Evolutionary conservation across 768 basidiomycete species (phyloP), one percentile per base, ranked within the genome.

Genomic region (Trametes cinnabarina): DNA sequence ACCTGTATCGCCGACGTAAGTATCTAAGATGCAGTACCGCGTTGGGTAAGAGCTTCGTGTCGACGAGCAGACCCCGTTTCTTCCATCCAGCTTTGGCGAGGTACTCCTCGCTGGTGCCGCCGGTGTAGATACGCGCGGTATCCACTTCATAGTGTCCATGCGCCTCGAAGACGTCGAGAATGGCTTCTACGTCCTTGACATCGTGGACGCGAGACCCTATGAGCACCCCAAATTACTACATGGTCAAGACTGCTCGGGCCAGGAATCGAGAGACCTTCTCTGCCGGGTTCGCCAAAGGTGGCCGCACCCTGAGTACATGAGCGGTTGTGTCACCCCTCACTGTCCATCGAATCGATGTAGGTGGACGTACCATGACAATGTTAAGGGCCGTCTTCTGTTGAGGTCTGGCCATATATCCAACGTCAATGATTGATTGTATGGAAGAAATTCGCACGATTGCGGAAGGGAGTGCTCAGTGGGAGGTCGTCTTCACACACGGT

Each of bases 101-200:
- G 61, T 67, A 68, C 53, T 74, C 65, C 60, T 74, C 73, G 43
- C 63, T 67, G 5, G 74, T 74, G 3, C 73, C 71, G 0, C 63
- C 65, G 6, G 54, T 42, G 56, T 72, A 73, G 15, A 51, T 20
- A 11, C 67, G 62, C 3, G 65, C 63, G 43, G 69, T 67, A 53
- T 74, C 73, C 43, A 79, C 71, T 73, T 84, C 83, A 34, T 70
- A 73, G 68, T 87, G 85, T 0, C 86, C 85, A 63, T 82, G 81
- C 4, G 71, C 67, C 34, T 75, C 72, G 66, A 86, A 83, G 22
- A 75, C 71, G 60, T 85, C 82, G 53, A 87, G 67, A 54, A 84
- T 81, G 1, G 74, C 76, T 47, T 79, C 76, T 32, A 82, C 75
- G 32, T 79, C 78, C 48, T 78, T 73, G 51, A 80, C 40, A 44